Percentiles rank a stretch among this genome's conserved stretches.
These are phyloP conservation scores for Blastocystis sp. DNA, from an alignment of 352 stramenopile genomes.

Conservation along the genomic window DNA sequence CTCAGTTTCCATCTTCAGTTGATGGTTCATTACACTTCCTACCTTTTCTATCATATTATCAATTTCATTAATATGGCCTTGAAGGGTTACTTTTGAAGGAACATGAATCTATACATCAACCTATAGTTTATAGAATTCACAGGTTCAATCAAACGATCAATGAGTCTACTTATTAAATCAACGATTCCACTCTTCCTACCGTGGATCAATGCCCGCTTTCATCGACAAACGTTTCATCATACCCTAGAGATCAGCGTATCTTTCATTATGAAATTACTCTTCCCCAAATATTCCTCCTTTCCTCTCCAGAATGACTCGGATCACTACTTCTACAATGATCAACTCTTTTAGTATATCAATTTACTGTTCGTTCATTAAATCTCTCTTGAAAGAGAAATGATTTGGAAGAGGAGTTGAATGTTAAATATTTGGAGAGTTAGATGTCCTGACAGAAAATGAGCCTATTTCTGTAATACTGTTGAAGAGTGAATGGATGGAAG, in stretches of 20 bases:
- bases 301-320: background rate
- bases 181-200: background rate
- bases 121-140: background rate
- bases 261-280: background rate
- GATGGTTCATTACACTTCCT: background rate
- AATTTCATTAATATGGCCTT: background rate
- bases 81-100: background rate
- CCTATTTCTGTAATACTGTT: background rate
- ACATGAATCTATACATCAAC: constrained; percentile 24
- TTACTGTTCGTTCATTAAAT: constrained; percentile 44
- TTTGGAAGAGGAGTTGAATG: background rate
- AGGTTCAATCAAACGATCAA: constrained; percentile 20
- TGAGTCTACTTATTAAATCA: constrained; percentile 1
- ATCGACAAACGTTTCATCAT: constrained; percentile 15
- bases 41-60: constrained; percentile 6
- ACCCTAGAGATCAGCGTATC: background rate
- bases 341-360: background rate
- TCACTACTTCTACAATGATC: constrained; percentile 26
- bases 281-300: constrained; percentile 18
- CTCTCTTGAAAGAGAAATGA: background rate
- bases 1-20: constrained; percentile 6
- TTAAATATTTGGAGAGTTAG: background rate
- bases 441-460: background rate
- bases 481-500: too few relatives aligned
- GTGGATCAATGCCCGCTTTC: constrained; percentile 42